phyloP scores from a whole-genome alignment of 192 early-diverging fungal genomes.

The Backusella liffmaniae region DNA sequence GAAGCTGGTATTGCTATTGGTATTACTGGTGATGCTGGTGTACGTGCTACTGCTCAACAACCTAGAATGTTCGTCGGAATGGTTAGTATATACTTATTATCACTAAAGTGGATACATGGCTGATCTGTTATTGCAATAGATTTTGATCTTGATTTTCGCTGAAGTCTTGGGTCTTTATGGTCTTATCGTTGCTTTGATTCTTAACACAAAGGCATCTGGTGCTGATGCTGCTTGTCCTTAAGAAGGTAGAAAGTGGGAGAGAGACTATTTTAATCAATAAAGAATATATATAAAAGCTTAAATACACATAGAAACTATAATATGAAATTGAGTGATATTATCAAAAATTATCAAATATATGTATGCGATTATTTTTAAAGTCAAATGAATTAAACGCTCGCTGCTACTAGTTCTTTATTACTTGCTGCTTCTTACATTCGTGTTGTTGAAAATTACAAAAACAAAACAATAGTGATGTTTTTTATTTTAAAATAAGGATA shows the following conservation, averaged over 20 bases:
- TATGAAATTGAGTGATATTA: too few relatives aligned
- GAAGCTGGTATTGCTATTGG: slow-evolving; percentile 94
- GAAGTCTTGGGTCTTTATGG: slow-evolving; percentile 98
- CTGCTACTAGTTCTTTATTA: too few relatives aligned
- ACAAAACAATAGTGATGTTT: too few relatives aligned
- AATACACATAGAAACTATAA: neutral
- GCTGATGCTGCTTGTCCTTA: slow-evolving; percentile 7
- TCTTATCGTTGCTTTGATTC: slow-evolving; percentile 94
- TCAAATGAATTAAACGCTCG: too few relatives aligned
- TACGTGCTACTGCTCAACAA: slow-evolving; percentile 87
- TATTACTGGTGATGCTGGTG: slow-evolving; percentile 94
- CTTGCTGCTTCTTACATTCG: too few relatives aligned
- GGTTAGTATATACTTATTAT: slow-evolving; percentile 42
- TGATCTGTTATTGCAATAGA: slow-evolving; percentile 35
- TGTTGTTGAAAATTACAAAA: neutral
- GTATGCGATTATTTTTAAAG: too few relatives aligned
- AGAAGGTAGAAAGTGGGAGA: neutral
- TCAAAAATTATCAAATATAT: too few relatives aligned
- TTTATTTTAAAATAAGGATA: neutral
- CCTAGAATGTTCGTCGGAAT: slow-evolving; percentile 89
- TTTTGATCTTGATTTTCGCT: slow-evolving; percentile 98
- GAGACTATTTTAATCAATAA: neutral
- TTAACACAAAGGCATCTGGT: slow-evolving; percentile 85
- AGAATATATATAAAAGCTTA: neutral
- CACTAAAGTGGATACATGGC: neutral